Base-by-base conservation (phyloP, 148 eudicot species). In the Persicaria maculosa region DNA sequence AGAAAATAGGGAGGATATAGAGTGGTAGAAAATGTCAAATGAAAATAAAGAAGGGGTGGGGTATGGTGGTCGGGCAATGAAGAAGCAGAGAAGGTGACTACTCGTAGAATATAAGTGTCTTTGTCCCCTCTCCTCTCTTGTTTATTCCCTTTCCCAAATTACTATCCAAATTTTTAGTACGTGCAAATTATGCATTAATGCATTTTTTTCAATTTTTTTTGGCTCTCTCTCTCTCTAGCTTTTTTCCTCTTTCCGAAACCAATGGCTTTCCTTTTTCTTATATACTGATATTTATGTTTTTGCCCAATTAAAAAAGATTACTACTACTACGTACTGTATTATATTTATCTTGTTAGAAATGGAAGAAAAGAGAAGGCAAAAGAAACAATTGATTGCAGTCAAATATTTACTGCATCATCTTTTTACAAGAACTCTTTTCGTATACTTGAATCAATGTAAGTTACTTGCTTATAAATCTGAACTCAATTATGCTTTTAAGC, bases 101-200 rank as follows among this genome's bases (percentile, higher is more conserved):
- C 6, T 65, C 70, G 70, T 65, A 65, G 70, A 65, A 65, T 65
- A 65, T 65, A 40, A 40, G 47, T 40, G 70, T 16, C 19, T 59
- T 9, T 65, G 70, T 15, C 19, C 9, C 70, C 70, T 31, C 19
- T 65, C 46, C 47, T 65, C 68, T 31, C 68, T 9, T 22, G 68
- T 31, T 11, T 2, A 25, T 62, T 65, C 70, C 70, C 47, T 65
- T 65, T 65, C 70, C 40, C 70, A 36, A 11, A 31, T 31, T 62
- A 62, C 25, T 43, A 40, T 61, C 22, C 44, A 62, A 62, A 31
- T 25, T 62, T 62, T 31, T 62, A 62, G 68, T 62, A 62, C 68
- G 68, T 62, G 68, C 68, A 62, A 31, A 62, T 62, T 62, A 62
- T 62, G 68, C 15, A 25, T 62, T 62, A 62, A 62, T 62, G 44